These are phyloP conservation scores for Alternaria infectoria DNA, from an alignment of 2,329 filamentous ascomycete species.

Conservation along the genomic window DNA sequence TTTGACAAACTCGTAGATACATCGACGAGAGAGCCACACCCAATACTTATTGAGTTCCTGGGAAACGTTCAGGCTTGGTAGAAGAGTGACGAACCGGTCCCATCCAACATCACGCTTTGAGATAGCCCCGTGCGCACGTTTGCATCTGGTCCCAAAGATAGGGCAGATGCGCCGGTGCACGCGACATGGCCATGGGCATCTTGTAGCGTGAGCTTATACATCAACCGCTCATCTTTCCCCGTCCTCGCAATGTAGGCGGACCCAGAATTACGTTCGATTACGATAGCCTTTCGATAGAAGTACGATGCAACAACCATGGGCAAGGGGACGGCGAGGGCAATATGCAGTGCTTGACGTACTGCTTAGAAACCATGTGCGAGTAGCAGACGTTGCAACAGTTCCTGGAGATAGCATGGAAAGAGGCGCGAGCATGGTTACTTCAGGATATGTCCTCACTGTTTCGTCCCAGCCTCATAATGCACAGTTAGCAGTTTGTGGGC, in stretches of 20 bases:
- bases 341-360: background rate
- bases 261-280: background rate
- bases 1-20: background rate
- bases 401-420: background rate
- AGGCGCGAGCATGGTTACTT: background rate
- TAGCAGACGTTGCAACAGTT: background rate
- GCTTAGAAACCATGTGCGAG: background rate
- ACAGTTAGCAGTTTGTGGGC: too few relatives aligned
- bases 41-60: background rate
- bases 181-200: background rate
- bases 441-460: background rate
- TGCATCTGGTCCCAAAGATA: too few relatives aligned
- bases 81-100: background rate
- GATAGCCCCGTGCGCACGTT: background rate
- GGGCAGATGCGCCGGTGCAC: background rate
- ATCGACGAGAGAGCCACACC: background rate
- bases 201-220: background rate
- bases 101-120: background rate
- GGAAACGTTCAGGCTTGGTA: background rate
- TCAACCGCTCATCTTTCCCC: background rate
- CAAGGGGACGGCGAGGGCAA: background rate
- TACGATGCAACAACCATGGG: background rate
- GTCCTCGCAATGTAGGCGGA: background rate
- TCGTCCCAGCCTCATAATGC: background rate
- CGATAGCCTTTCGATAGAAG: background rate